Conservation (phyloP, 1,284 basidiomycete genomes). For the Exobasidium rhododendri region DNA sequence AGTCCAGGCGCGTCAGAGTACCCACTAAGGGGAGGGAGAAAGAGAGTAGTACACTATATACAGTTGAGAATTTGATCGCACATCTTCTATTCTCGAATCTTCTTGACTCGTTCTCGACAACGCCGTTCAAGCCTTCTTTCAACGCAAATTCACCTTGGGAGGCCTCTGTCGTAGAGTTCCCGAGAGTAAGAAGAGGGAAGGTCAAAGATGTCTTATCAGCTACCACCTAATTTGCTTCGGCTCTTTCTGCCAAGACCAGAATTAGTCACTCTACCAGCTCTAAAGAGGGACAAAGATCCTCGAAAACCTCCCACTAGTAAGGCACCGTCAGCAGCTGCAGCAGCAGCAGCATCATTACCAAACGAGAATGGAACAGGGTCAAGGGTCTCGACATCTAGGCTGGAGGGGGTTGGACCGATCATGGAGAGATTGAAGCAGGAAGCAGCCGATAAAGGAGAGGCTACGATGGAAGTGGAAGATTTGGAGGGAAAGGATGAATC, state of each 20-base stretch:
- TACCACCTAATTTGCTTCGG: slow-evolving; percentile 48
- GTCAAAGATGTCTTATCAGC: slow-evolving; percentile 54
- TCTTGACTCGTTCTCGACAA: too few species aligned
- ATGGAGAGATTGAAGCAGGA: slow-evolving; percentile 46
- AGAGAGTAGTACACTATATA: too few species aligned
- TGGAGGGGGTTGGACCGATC: slow-evolving; percentile 42
- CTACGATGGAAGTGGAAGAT: slow-evolving; percentile 40
- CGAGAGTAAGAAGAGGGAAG: too few species aligned
- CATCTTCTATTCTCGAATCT: too few species aligned
- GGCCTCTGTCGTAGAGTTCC: too few species aligned
- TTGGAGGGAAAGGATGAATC: slow-evolving; percentile 17
- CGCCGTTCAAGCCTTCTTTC: too few species aligned
- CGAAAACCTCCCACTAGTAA: neutral
- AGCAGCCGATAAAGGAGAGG: slow-evolving; percentile 38
- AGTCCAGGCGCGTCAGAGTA: too few species aligned
- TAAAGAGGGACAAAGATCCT: slow-evolving; percentile 34
- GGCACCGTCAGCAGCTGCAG: neutral
- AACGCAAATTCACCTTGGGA: too few species aligned
- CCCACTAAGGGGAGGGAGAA: too few species aligned
- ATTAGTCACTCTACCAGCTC: slow-evolving; percentile 32
- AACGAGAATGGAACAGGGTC: too few species aligned
- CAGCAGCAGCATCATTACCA: too few species aligned
- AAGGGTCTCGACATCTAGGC: slow-evolving; percentile 28
- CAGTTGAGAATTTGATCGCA: too few species aligned
- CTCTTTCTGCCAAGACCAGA: slow-evolving; percentile 48